Percentiles rank a stretch among this genome's conserved stretches.
phyloP scores from a whole-genome alignment of 306 rosid genomes.

The Comarum palustre region DNA sequence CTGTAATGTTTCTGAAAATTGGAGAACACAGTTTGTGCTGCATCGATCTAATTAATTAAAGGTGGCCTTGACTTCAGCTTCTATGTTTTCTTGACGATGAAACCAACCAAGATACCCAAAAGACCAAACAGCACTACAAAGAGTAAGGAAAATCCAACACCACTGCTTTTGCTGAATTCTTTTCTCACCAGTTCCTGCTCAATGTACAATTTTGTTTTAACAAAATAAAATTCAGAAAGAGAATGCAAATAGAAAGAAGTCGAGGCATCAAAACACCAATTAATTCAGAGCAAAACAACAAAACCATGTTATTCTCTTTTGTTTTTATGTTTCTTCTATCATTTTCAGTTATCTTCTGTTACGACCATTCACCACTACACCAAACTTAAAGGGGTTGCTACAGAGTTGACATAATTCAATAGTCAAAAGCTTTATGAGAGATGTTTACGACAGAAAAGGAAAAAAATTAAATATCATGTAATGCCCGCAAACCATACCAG shows the following conservation, averaged over 20 bases:
- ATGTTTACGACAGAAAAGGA: not conserved
- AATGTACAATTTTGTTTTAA: not conserved
- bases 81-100: constrained; percentile 31
- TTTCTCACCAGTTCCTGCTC: constrained; percentile 39
- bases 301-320: too few species aligned
- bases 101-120: constrained; percentile 39
- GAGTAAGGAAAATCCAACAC: constrained; percentile 33
- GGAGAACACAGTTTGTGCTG: constrained; percentile 6
- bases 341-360: not conserved
- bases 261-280: not conserved
- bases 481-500: constrained; percentile 33
- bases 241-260: not conserved
- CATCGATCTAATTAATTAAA: constrained; percentile 1
- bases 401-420: not conserved
- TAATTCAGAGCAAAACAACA: not conserved
- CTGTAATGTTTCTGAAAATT: not conserved
- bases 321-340: not conserved
- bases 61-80: not conserved
- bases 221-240: not conserved
- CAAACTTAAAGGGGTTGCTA: not conserved
- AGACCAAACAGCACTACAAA: constrained; percentile 37
- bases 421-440: not conserved
- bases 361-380: not conserved
- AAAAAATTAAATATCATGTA: not conserved
- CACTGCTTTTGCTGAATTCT: constrained; percentile 22